Base-by-base conservation (phyloP, 345 rosid species). In the Brassica napus region DNA sequence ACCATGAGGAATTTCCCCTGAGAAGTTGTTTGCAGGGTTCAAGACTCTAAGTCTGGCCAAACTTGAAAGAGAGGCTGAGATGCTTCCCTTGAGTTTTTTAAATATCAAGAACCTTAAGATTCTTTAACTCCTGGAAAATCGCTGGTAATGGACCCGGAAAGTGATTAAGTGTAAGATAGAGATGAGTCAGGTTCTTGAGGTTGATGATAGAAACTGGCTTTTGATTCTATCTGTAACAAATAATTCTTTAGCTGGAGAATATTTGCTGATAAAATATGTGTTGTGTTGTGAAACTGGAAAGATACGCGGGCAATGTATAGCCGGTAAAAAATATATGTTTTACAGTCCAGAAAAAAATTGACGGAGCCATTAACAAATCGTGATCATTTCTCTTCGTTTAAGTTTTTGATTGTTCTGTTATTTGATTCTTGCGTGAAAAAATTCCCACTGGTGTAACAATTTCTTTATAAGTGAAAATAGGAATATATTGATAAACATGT, bases 21-120 rank as follows among this genome's bases (percentile, higher is more conserved):
- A 87, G 69, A 94, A 87, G 82, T 94, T 94, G 85, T 89, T 88
- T 8, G 98, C 96, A 12, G 91, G 89, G 79, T 88, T 86, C 86
- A 94, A 84, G 72, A 84, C 82, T 71, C 75, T 73, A 47, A 92
- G 94, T 31, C 72, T 93, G 39, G 88, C 87, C 88, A 89, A 84
- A 83, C 84, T 85, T 6, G 87, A 82, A 63, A 92, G 35, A 5
- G 92, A 89, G 37, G 0, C 2, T 47, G 97, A 91, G 66, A 94
- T 89, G 66, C 86, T 88, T 15, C 97, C 96, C 65, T 68, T 47
- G 15, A 47, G 54, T 12, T 47, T 47, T 3, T 47, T 47, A 12
- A 12, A 12, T 47, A 47, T 47, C 54, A 47, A 47, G 6, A 47
- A 47, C 54, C 54, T 47, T 47, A 12, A 11, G 54, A 47, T 47